Percentiles rank a stretch among this genome's conserved stretches.
Evolutionary conservation across 202 grass and related monocot species (phyloP).

Genomic region (Digitaria exilis): DNA sequence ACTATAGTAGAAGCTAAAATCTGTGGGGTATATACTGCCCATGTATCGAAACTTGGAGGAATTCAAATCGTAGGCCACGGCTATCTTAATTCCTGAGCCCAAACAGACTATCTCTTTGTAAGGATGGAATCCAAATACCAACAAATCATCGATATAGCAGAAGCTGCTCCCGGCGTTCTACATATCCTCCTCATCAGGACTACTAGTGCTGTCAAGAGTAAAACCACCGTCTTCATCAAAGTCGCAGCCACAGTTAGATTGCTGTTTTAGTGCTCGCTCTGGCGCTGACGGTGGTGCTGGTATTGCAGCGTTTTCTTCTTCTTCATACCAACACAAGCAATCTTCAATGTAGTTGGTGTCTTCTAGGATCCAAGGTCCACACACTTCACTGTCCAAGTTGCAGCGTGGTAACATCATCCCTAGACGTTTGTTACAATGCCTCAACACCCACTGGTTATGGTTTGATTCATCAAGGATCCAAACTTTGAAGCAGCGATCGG

Average conservation of each 20-base stretch:
- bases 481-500: no score
- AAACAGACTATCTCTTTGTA: not conserved
- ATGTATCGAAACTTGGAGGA: not conserved
- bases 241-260: not conserved
- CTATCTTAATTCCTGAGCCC: not conserved
- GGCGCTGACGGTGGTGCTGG: no score
- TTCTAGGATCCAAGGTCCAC: conserved; percentile 1
- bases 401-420: not conserved
- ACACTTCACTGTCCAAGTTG: not conserved
- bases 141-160: not conserved
- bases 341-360: not conserved
- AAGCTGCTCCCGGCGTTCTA: no score
- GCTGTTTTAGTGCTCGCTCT: not conserved
- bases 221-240: not conserved
- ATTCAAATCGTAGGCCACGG: not conserved
- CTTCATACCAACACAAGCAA: not conserved
- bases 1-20: no score
- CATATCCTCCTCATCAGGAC: no score
- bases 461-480: not conserved
- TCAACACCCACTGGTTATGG: not conserved
- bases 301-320: not conserved
- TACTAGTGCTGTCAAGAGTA: not conserved
- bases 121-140: not conserved
- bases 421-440: not conserved
- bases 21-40: not conserved